Conservation (phyloP, 495 filamentous ascomycete species). For the Hypoxylon fuscum region DNA sequence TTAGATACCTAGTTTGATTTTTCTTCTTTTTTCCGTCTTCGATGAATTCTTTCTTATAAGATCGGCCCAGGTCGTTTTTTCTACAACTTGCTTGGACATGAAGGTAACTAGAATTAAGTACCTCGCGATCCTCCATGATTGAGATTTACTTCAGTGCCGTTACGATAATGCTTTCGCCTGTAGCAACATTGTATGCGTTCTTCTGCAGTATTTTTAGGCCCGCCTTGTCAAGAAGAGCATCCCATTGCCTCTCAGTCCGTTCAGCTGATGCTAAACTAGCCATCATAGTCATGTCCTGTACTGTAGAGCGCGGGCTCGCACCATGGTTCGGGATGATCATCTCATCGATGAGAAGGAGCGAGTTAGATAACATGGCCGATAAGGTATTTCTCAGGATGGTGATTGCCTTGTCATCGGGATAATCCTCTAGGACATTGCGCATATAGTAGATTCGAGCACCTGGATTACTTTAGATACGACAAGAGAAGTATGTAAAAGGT, state of each 20-base stretch:
- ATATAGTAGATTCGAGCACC: conserved; percentile 47
- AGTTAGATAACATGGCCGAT: conserved; percentile 48
- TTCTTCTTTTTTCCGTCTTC: no score
- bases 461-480: neutral
- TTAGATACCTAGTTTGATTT: no score
- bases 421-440: conserved; percentile 44
- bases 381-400: conserved; percentile 42
- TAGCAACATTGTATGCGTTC: conserved; percentile 23
- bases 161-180: conserved; percentile 15
- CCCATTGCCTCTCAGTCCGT: conserved; percentile 52
- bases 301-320: conserved; percentile 20
- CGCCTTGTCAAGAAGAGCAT: conserved; percentile 41
- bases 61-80: no score
- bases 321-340: conserved; percentile 47
- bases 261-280: conserved; percentile 45
- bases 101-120: no score
- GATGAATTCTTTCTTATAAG: no score
- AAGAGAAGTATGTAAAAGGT: neutral
- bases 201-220: conserved; percentile 46
- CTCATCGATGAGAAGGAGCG: conserved; percentile 54
- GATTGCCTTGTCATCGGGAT: conserved; percentile 33
- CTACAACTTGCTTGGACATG: no score
- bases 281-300: conserved; percentile 54
- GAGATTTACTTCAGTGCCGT: neutral
- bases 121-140: no score